A percentile compares a stretch with the other conserved stretches of the same genome.
Evolutionary conservation across 2,329 filamentous ascomycete genomes (phyloP).

Genomic region (Zymoseptoria pseudotritici): DNA sequence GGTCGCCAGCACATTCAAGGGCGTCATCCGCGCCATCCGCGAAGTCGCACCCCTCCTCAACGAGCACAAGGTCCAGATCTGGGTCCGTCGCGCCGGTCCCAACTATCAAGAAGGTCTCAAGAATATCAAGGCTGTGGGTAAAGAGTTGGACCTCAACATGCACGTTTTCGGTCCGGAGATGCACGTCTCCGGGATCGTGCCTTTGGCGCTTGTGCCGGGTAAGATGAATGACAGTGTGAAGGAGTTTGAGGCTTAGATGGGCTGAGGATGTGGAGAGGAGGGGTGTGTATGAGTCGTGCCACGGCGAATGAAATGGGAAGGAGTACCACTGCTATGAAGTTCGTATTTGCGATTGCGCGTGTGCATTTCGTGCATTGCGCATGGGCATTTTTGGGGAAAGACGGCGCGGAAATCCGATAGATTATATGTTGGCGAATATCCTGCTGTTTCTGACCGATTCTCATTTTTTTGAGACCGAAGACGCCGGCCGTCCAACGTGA

Average conservation of each 20-base stretch:
- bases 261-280: neutral
- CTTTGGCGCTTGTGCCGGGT: constrained; percentile 65
- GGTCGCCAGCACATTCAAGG: constrained; percentile 96
- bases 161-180: constrained; percentile 77
- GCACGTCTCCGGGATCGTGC: constrained; percentile 93
- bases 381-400: neutral
- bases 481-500: too few species aligned
- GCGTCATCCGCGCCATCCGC: constrained; percentile 91
- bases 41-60: constrained; percentile 78
- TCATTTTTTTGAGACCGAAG: too few species aligned
- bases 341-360: neutral
- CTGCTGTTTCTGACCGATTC: too few species aligned
- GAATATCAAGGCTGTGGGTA: constrained; percentile 96
- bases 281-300: neutral
- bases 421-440: too few species aligned
- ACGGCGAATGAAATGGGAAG: neutral
- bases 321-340: neutral
- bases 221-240: constrained; percentile 53
- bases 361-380: neutral
- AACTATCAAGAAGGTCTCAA: constrained; percentile 99
- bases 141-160: constrained; percentile 93
- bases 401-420: too few species aligned
- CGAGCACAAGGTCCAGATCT: constrained; percentile 98
- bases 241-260: constrained; percentile 49
- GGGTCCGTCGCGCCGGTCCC: constrained; percentile 82